phyloP scores from a whole-genome alignment of 1,284 basidiomycete species.

The Irpex sp. region DNA sequence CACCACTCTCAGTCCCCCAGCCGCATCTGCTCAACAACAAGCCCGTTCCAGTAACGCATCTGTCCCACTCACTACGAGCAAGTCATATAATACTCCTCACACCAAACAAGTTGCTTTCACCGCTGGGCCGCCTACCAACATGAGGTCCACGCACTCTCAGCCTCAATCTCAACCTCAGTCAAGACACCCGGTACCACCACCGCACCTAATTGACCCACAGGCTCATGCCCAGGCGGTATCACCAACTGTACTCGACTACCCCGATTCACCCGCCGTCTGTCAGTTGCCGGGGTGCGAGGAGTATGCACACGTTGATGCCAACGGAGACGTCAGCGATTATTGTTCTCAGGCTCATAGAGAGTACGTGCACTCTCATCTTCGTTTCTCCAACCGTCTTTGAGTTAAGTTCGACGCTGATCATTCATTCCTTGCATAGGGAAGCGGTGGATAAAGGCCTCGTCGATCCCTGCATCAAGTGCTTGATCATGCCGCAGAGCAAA shows the following conservation, averaged over 20 bases:
- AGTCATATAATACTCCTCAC: not conserved
- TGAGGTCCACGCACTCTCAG: not conserved
- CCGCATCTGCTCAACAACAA: not conserved
- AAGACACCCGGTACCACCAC: not conserved
- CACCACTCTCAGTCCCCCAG: not conserved
- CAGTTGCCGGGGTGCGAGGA: constrained; percentile 48
- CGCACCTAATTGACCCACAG: not conserved
- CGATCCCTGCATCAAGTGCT: constrained; percentile 49
- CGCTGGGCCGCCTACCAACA: not conserved
- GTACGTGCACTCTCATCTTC: constrained; percentile 29
- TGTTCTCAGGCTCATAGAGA: constrained; percentile 50
- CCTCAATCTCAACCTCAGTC: not conserved
- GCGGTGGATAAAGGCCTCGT: constrained; percentile 43
- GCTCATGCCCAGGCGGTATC: not conserved
- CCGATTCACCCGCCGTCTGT: constrained; percentile 30
- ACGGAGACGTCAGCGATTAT: constrained; percentile 43
- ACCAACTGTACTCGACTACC: not conserved
- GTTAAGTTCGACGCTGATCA: not conserved
- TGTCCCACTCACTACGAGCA: not conserved
- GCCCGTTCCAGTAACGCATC: not conserved
- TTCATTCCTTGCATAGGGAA: constrained; percentile 33
- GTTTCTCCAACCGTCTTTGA: too few species aligned
- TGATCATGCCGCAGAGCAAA: constrained; percentile 45
- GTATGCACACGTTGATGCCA: constrained; percentile 43
- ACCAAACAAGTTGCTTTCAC: not conserved